These are phyloP conservation scores for Candida hispaniensis DNA, from an alignment of 805 yeast genomes.

Conservation along the genomic window DNA sequence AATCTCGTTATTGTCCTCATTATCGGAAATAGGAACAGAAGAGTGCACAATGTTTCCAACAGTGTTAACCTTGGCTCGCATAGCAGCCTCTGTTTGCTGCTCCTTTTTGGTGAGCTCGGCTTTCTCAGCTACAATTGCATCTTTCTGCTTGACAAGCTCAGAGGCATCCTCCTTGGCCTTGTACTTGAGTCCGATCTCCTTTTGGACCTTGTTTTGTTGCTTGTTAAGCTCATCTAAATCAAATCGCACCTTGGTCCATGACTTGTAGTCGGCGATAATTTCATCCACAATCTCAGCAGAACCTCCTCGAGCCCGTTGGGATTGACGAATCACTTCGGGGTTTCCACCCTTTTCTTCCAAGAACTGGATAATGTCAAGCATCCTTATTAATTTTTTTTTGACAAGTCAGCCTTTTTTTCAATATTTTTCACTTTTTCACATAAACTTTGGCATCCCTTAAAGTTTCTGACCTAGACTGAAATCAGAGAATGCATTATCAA, in stretches of 20 bases:
- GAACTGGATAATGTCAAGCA: slow-evolving; percentile 89
- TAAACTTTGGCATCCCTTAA: too few relatives aligned
- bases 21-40: slow-evolving; percentile 73
- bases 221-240: slow-evolving; percentile 87
- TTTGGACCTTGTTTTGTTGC: slow-evolving; percentile 77
- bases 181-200: slow-evolving; percentile 83
- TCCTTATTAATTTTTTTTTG: too few relatives aligned
- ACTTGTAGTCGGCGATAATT: slow-evolving; percentile 80
- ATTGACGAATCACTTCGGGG: slow-evolving; percentile 75
- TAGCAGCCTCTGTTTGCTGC: slow-evolving; percentile 63
- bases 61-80: slow-evolving; percentile 72
- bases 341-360: slow-evolving; percentile 96
- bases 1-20: slow-evolving; percentile 85
- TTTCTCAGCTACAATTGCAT: slow-evolving; percentile 59
- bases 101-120: slow-evolving; percentile 54
- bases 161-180: slow-evolving; percentile 92
- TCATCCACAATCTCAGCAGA: slow-evolving; percentile 93
- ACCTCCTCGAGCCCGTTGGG: slow-evolving; percentile 91
- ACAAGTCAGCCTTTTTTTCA: too few relatives aligned
- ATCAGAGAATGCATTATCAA: too few relatives aligned
- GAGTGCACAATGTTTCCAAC: slow-evolving; percentile 94
- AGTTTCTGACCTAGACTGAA: too few relatives aligned
- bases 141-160: slow-evolving; percentile 74
- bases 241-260: slow-evolving; percentile 84
- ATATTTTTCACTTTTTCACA: too few relatives aligned